Evolutionary conservation across 1,284 basidiomycete species (phyloP), one percentile per base, ranked within the genome.

Genomic region (Peniophora sp.): DNA sequence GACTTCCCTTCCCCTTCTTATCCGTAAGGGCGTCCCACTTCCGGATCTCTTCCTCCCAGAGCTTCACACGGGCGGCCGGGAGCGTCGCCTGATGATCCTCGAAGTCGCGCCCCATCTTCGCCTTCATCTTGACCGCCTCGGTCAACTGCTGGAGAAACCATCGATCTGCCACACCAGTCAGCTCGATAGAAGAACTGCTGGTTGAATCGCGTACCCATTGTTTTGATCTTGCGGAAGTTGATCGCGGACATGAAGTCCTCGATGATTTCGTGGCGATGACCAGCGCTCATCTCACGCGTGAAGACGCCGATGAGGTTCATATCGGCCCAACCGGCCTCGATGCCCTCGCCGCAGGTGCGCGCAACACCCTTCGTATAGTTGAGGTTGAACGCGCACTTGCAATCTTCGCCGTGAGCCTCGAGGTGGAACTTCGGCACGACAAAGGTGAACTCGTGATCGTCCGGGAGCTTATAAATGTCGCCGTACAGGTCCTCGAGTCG

Each of bases 341-440:
- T 58, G 1, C 58, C 61, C 50, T 71, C 69, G 3, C 69, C 67
- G 51, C 68, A 65, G 1, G 65, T 69, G 19, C 61, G 53, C 1
- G 62, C 67, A 34, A 61, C 61, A 12, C 55, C 41, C 2, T 34
- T 49, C 0, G 52, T 56, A 16, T 53, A 59, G 47, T 67, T 63
- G 51, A 69, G 64, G 1, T 63, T 64, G 48, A 54, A 65, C 1
- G 51, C 32, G 17, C 35, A 22, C 3, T 58, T 57, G 49, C 66
- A 69, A 12, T 47, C 38, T 5, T 19, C 20, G 10, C 57, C 47
- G 50, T 69, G 67, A 3, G 60, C 61, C 1, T 59, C 58, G 9
- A 67, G 53, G 53, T 69, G 66, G 47, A 66, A 65, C 45, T 68
- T 70, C 1, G 67, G 68, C 3, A 68, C 56, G 10, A 58, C 48